Conservation (phyloP, 768 basidiomycete genomes). For the Macrolepiota albuminosa region DNA sequence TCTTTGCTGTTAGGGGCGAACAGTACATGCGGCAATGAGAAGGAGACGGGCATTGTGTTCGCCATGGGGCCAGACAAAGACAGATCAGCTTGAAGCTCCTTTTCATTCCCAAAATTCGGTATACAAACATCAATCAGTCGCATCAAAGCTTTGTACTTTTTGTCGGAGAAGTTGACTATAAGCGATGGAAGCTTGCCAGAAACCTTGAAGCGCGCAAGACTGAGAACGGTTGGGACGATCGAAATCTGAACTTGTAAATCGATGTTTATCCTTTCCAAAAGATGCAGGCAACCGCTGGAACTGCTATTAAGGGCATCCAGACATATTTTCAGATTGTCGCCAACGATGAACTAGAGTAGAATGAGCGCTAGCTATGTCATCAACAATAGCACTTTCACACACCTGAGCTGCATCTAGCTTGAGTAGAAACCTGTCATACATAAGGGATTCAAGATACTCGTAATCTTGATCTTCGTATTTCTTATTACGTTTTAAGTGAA, state of each 20-base stretch:
- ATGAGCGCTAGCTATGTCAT: constrained; percentile 10
- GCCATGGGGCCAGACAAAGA: constrained; percentile 8
- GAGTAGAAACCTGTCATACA: constrained; percentile 91
- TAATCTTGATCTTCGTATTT: constrained; percentile 88
- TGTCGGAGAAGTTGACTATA: constrained; percentile 85
- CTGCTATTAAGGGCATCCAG: constrained; percentile 68
- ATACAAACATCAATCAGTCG: constrained; percentile 87
- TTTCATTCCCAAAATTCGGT: constrained; percentile 66
- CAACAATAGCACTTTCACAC: constrained; percentile 10
- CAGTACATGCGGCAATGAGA: constrained; percentile 51
- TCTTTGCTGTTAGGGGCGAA: constrained; percentile 54
- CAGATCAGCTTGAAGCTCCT: constrained; percentile 14
- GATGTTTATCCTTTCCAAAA: constrained; percentile 90
- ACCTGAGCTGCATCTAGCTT: constrained; percentile 90
- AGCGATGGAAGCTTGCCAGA: constrained; percentile 84
- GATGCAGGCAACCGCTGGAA: constrained; percentile 61
- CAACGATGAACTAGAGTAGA: constrained; percentile 83
- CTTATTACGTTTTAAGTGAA: constrained; percentile 80
- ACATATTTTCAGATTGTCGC: constrained; percentile 77
- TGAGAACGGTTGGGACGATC: constrained; percentile 80
- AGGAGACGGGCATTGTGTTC: constrained; percentile 26
- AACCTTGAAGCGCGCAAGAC: constrained; percentile 84
- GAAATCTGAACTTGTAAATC: constrained; percentile 88
- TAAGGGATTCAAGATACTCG: constrained; percentile 77
- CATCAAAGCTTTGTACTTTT: constrained; percentile 90